Evolutionary conservation across 1,284 basidiomycete species (phyloP).

Genomic region (Inonotus obliquus): DNA sequence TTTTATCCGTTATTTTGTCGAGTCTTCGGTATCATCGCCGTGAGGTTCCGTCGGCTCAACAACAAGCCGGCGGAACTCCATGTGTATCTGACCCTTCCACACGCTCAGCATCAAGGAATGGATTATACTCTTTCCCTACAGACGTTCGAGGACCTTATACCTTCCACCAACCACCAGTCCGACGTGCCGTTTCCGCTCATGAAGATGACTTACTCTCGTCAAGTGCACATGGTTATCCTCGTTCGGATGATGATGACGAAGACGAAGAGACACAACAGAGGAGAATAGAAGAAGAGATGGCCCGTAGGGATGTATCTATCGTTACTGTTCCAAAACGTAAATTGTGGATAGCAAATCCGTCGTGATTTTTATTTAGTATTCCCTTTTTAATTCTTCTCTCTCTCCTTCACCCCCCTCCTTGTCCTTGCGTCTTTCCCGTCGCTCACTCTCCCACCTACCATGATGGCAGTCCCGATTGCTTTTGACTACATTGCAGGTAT

Average conservation of each 20-base stretch:
- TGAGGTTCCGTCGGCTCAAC: not conserved
- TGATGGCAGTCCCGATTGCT: not conserved
- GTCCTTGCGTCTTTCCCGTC: conserved; percentile 5
- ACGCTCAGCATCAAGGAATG: conserved; percentile 35
- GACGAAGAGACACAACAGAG: conserved; percentile 69
- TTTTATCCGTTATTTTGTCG: conserved; percentile 46
- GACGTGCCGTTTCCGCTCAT: conserved; percentile 38
- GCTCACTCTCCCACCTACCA: not conserved
- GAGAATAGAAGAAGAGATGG: conserved; percentile 75
- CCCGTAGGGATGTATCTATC: conserved; percentile 71
- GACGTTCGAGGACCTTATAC: conserved; percentile 51
- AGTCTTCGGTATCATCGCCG: conserved; percentile 35
- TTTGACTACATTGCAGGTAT: not conserved
- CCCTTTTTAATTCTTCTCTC: not conserved
- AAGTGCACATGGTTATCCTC: conserved; percentile 27
- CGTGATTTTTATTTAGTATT: conserved; percentile 1
- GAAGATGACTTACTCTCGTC: conserved; percentile 39
- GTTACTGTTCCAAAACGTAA: conserved; percentile 73
- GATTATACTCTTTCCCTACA: conserved; percentile 43
- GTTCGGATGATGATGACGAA: conserved; percentile 46
- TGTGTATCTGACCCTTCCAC: conserved; percentile 29
- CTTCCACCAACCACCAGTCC: conserved; percentile 56
- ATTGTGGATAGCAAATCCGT: conserved; percentile 65
- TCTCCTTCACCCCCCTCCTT: conserved; percentile 19
- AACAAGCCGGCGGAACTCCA: conserved; percentile 14